Evolutionary conservation across 2,329 filamentous ascomycete genomes (phyloP).

Genomic region (Paecilomyces sp.): DNA sequence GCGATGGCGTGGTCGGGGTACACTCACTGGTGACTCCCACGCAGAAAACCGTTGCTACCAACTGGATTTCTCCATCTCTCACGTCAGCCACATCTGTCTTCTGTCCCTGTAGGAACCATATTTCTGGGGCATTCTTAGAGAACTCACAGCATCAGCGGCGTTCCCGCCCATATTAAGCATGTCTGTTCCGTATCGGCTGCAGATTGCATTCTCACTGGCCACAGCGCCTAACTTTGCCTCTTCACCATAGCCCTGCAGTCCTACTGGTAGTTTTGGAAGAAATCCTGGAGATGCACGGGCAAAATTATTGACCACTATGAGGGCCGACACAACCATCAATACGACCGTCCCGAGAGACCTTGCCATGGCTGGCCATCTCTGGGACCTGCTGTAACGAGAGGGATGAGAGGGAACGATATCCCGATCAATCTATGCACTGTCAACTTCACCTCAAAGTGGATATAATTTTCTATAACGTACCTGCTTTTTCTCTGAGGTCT

Average conservation of each 20-base stretch:
- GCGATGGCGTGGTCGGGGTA: background rate
- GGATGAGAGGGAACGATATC: background rate
- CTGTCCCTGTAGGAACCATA: background rate
- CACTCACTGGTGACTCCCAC: conserved; percentile 59
- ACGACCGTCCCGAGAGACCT: background rate
- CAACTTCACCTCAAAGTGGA: background rate
- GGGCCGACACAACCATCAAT: background rate
- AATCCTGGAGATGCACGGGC: background rate
- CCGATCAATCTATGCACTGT: background rate
- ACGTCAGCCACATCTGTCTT: conserved; percentile 2
- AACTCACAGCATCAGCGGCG: conserved; percentile 61
- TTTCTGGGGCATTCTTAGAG: conserved; percentile 1
- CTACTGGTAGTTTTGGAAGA: background rate
- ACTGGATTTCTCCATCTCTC: conserved; percentile 21
- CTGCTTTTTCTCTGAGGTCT: background rate
- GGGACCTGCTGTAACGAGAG: background rate
- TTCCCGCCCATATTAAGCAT: conserved; percentile 59
- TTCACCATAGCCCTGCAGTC: background rate
- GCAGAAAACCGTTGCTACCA: conserved; percentile 68
- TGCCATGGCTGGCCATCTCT: background rate
- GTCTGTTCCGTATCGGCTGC: conserved; percentile 61
- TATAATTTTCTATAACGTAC: background rate
- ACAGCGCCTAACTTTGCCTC: conserved; percentile 51
- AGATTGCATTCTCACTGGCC: conserved; percentile 62
- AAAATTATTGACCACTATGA: background rate